These are phyloP conservation scores for Hanseniaspora opuntiae DNA, from an alignment of 805 yeast genomes.

Conservation along the genomic window DNA sequence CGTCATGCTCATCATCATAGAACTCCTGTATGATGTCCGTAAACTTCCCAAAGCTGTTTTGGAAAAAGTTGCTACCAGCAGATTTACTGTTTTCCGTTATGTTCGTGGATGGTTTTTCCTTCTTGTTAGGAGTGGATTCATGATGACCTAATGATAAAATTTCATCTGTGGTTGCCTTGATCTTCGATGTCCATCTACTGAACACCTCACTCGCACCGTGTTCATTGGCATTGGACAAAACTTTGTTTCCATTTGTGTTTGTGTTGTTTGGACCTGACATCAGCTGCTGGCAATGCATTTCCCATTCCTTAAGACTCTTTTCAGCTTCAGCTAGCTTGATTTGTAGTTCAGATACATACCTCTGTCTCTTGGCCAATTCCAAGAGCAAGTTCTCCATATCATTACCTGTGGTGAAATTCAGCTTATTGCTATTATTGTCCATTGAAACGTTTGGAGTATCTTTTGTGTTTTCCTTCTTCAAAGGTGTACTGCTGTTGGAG, in stretches of 20 bases:
- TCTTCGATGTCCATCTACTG: constrained; percentile 11
- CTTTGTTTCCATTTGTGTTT: background rate
- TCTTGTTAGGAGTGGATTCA: background rate
- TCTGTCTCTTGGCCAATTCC: constrained; percentile 11
- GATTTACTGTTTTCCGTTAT: background rate
- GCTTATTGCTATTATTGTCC: background rate
- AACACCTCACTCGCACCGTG: constrained; percentile 2
- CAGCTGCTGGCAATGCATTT: background rate
- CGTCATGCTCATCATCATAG: constrained; percentile 31
- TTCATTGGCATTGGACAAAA: background rate
- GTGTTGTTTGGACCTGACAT: background rate
- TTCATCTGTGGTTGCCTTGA: constrained; percentile 12
- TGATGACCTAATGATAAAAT: constrained; percentile 6
- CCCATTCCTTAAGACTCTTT: constrained; percentile 12
- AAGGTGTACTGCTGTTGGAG: background rate
- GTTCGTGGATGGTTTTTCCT: background rate
- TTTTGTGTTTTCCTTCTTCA: background rate
- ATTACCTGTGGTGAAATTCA: background rate
- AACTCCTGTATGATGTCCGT: constrained; percentile 21
- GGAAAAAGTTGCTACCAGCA: constrained; percentile 1
- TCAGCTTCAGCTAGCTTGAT: constrained; percentile 5
- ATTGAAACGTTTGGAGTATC: background rate
- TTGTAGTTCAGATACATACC: constrained; percentile 9
- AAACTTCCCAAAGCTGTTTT: constrained; percentile 8
- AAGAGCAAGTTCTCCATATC: constrained; percentile 10